phyloP scores from a whole-genome alignment of 108 stramenopile species.

The Chaetoceros tenuissimus region DNA sequence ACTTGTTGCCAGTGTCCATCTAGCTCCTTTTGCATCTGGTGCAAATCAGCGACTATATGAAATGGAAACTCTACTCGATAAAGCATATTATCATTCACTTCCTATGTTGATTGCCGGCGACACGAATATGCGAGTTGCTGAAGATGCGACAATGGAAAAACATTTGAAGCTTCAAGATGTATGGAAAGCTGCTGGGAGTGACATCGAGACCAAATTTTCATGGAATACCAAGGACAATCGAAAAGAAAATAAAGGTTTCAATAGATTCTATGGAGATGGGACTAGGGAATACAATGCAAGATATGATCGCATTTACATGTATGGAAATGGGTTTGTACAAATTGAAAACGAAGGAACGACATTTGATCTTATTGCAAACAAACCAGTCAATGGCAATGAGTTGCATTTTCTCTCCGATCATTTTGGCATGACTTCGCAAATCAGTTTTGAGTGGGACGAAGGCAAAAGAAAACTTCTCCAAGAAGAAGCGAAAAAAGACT shows the following conservation, averaged over 20 bases:
- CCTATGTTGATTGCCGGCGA: conserved; percentile 14
- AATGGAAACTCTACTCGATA: background rate
- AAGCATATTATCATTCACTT: background rate
- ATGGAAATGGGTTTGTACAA: background rate
- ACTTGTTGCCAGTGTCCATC: conserved; percentile 10
- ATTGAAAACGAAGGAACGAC: background rate
- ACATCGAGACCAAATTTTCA: conserved; percentile 4
- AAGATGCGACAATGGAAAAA: conserved; percentile 8
- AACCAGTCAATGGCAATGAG: background rate
- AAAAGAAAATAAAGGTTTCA: conserved; percentile 1
- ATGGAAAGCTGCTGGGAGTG: conserved; percentile 15
- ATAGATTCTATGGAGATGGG: conserved; percentile 9
- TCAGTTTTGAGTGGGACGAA: conserved; percentile 3
- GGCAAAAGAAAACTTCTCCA: too few relatives aligned
- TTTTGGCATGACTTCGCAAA: conserved; percentile 3
- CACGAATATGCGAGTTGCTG: conserved; percentile 16
- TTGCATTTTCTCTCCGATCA: conserved; percentile 1
- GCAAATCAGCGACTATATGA: background rate
- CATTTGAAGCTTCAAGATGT: conserved; percentile 6
- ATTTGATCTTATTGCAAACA: conserved; percentile 7
- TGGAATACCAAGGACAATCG: conserved; percentile 17
- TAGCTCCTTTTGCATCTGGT: conserved; percentile 12
- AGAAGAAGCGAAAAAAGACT: too few relatives aligned
- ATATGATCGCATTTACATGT: conserved; percentile 16
- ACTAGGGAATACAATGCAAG: conserved; percentile 7